A percentile compares a stretch with the other conserved stretches of the same genome.
phyloP scores from a whole-genome alignment of 2,329 filamentous ascomycete species.

The Aspergillus jensenii region DNA sequence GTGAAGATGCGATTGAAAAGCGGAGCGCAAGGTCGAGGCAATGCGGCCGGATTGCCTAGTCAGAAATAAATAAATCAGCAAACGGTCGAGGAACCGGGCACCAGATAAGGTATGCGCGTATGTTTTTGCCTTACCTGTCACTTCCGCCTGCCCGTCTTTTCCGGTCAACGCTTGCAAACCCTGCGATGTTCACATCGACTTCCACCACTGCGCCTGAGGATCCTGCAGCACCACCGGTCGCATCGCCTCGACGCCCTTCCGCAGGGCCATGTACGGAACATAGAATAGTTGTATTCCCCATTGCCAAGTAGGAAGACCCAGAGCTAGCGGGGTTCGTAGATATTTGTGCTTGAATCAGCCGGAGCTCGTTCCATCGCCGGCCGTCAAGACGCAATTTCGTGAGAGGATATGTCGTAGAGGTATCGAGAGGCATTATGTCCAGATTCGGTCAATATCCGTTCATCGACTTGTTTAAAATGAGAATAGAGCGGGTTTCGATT shows the following conservation, averaged over 20 bases:
- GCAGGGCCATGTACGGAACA: constrained; percentile 85
- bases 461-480: background rate
- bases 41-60: constrained; percentile 65
- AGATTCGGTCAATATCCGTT: background rate
- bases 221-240: constrained; percentile 45
- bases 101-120: background rate
- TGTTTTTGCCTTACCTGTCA: constrained; percentile 66
- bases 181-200: constrained; percentile 81
- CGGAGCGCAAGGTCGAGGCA: constrained; percentile 68
- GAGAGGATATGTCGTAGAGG: constrained; percentile 83
- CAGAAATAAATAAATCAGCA: background rate
- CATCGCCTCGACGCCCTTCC: constrained; percentile 60
- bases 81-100: background rate
- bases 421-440: constrained; percentile 81
- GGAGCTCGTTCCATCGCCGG: constrained; percentile 95
- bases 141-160: constrained; percentile 67
- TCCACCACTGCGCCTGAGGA: constrained; percentile 65
- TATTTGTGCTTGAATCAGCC: constrained; percentile 83
- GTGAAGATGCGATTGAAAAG: constrained; percentile 76
- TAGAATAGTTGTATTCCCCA: constrained; percentile 96
- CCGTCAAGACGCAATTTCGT: constrained; percentile 80
- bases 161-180: constrained; percentile 83
- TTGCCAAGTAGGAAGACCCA: constrained; percentile 89
- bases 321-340: constrained; percentile 90
- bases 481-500: background rate